Conservation (phyloP, 2,329 filamentous ascomycete species). For the Microascus cirrosus region DNA sequence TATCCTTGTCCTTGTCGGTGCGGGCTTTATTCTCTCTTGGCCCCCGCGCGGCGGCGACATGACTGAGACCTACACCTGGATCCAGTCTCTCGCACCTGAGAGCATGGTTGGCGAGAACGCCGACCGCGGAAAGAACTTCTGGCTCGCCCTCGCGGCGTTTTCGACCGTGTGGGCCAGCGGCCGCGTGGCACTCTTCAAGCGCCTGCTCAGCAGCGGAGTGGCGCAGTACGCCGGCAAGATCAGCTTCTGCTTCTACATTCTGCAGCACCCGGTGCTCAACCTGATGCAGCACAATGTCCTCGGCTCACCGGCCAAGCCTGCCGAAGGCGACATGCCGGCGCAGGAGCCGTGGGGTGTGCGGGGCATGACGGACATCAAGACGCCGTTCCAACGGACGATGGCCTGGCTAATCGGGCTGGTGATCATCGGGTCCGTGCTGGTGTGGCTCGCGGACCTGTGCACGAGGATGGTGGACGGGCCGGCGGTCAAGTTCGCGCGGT, state of each 20-base stretch:
- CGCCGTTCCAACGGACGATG: slow-evolving; percentile 5
- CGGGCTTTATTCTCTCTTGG: slow-evolving; percentile 16
- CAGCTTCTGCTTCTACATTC: slow-evolving; percentile 49
- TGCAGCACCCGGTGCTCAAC: slow-evolving; percentile 26
- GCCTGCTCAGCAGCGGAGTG: slow-evolving; percentile 34
- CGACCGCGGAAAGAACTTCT: slow-evolving; percentile 36
- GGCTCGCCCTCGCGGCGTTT: slow-evolving; percentile 41
- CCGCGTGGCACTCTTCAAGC: slow-evolving; percentile 32
- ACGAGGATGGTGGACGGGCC: slow-evolving; percentile 8
- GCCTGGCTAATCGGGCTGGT: slow-evolving; percentile 7
- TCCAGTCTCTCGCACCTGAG: slow-evolving; percentile 33
- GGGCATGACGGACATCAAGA: slow-evolving; percentile 6
- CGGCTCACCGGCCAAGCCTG: background rate
- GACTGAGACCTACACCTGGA: slow-evolving; percentile 40
- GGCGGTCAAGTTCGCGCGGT: slow-evolving; percentile 7
- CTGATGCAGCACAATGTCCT: slow-evolving; percentile 4
- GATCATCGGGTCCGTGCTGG: slow-evolving; percentile 7
- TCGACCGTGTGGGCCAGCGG: slow-evolving; percentile 39
- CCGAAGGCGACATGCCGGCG: background rate
- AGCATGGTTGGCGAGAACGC: slow-evolving; percentile 28
- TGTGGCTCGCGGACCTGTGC: slow-evolving; percentile 8
- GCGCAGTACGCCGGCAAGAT: slow-evolving; percentile 50
- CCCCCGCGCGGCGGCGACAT: slow-evolving; percentile 26
- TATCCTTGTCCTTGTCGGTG: slow-evolving; percentile 1
- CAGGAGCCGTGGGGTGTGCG: slow-evolving; percentile 5